Evolutionary conservation across 1,139 yeast genomes (phyloP).

Genomic region (Protomyces inundatus): DNA sequence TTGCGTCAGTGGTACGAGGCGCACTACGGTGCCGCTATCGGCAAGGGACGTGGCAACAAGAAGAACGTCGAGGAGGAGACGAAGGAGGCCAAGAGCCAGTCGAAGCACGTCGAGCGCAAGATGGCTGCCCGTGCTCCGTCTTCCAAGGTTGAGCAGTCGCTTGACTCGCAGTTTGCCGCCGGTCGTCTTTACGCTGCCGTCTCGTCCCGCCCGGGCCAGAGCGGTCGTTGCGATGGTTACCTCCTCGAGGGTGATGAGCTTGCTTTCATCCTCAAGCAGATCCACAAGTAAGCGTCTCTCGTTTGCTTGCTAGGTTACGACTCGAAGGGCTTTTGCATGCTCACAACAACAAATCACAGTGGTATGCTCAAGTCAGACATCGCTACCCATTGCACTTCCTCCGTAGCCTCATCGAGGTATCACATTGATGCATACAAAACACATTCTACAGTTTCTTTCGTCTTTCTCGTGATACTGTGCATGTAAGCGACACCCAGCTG

Average conservation of each 20-base stretch:
- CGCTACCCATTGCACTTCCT: no score
- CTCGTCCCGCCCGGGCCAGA: constrained; percentile 99
- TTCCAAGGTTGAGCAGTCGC: constrained; percentile 83
- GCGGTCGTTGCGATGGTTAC: constrained; percentile 99
- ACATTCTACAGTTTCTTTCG: neutral
- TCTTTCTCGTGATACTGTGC: neutral
- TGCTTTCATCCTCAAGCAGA: constrained; percentile 17
- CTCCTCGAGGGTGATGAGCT: constrained; percentile 99
- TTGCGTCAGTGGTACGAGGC: constrained; percentile 99
- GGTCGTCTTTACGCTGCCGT: constrained; percentile 98
- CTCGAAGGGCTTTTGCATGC: no score
- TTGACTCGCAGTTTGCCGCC: constrained; percentile 93
- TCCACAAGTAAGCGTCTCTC: constrained; percentile 5
- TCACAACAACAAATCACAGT: no score
- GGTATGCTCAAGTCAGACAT: no score
- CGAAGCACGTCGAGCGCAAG: constrained; percentile 84
- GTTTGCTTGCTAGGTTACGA: neutral
- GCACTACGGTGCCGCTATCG: constrained; percentile 92
- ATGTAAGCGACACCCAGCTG: neutral
- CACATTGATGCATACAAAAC: neutral
- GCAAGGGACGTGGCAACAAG: constrained; percentile 53
- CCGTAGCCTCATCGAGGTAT: no score
- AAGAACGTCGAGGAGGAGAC: constrained; percentile 40
- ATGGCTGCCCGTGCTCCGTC: constrained; percentile 83
- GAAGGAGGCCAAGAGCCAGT: constrained; percentile 51